Conservation (phyloP, 108 stramenopile species). For the Craspedostauros australis region DNA sequence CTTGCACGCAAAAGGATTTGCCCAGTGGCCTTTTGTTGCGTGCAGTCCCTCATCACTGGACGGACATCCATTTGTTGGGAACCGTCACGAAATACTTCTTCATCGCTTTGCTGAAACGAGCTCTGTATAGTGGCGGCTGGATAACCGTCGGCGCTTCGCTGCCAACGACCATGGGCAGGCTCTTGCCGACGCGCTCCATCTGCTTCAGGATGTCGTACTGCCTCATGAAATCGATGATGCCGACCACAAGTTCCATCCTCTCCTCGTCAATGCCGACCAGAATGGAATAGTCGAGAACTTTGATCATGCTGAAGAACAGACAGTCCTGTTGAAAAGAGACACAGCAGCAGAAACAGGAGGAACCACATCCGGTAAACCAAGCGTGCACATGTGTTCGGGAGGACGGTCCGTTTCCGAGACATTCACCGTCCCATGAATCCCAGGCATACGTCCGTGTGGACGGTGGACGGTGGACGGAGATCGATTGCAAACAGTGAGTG, state of each 20-base stretch:
- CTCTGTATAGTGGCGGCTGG: slow-evolving; percentile 92
- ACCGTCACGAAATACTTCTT: slow-evolving; percentile 97
- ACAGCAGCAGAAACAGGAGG: background rate
- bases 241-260: slow-evolving; percentile 89
- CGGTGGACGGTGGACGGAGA: background rate
- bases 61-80: slow-evolving; percentile 93
- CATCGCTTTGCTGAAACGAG: slow-evolving; percentile 94
- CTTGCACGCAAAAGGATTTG: too few relatives aligned
- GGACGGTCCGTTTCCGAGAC: too few relatives aligned
- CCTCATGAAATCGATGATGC: slow-evolving; percentile 98
- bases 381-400: too few relatives aligned
- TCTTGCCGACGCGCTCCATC: slow-evolving; percentile 94
- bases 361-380: background rate
- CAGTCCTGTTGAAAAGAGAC: slow-evolving; percentile 57
- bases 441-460: background rate
- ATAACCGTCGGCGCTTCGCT: slow-evolving; percentile 97
- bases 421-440: too few relatives aligned
- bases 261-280: slow-evolving; percentile 94
- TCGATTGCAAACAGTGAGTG: too few relatives aligned
- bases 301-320: slow-evolving; percentile 91
- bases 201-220: slow-evolving; percentile 98
- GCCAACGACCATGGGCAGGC: slow-evolving; percentile 95
- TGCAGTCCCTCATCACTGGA: slow-evolving; percentile 23
- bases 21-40: too few relatives aligned
- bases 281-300: slow-evolving; percentile 96